Conservation (phyloP, 176 grass and related monocot genomes). For the Aegilops speltoides region DNA sequence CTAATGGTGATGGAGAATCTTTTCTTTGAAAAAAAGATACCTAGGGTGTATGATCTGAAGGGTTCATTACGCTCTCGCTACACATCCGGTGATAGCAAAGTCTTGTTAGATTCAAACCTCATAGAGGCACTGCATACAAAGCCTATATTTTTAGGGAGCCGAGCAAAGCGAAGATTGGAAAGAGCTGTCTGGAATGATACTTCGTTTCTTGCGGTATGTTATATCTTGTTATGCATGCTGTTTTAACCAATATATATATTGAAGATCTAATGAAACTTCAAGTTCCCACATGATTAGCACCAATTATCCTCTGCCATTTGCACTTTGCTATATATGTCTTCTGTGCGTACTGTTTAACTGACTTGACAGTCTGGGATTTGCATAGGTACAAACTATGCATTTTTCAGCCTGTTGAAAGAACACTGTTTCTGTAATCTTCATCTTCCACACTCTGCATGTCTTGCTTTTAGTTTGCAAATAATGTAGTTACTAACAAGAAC, state of each 20-base stretch:
- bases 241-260: conserved; percentile 9
- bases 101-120: conserved; percentile 90
- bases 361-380: conserved; percentile 8
- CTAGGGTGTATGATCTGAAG: conserved; percentile 95
- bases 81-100: conserved; percentile 62
- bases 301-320: background rate
- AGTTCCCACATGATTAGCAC: background rate
- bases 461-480: conserved; percentile 3
- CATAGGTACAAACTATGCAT: background rate
- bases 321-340: background rate
- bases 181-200: conserved; percentile 97
- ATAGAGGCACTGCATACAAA: conserved; percentile 80
- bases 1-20: conserved; percentile 99
- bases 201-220: conserved; percentile 87
- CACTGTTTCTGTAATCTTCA: background rate
- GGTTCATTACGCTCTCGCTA: conserved; percentile 93
- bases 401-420: background rate
- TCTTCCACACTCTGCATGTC: background rate
- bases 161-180: conserved; percentile 80
- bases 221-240: conserved; percentile 4
- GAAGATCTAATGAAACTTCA: background rate
- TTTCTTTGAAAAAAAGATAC: conserved; percentile 87
- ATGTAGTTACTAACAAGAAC: background rate
- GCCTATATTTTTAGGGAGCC: conserved; percentile 86
- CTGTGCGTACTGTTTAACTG: background rate